These are phyloP conservation scores for Hemileccinum impolitum DNA, from an alignment of 768 basidiomycete genomes.

Conservation along the genomic window DNA sequence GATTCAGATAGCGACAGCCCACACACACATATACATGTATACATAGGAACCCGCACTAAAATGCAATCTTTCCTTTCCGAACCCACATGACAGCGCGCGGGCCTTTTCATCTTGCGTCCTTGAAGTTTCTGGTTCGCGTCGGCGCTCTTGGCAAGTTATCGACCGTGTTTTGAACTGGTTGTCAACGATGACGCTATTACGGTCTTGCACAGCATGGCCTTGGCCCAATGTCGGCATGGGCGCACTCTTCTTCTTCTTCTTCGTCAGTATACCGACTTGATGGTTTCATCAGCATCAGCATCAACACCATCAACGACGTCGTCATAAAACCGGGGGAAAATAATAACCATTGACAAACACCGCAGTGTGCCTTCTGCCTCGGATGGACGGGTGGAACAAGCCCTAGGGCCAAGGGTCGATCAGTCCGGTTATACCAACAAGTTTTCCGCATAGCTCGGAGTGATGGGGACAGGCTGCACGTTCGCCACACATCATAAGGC, in stretches of 20 bases:
- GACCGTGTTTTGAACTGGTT: background rate
- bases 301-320: too few species aligned
- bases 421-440: too few species aligned
- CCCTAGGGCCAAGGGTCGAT: too few species aligned
- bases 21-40: too few species aligned
- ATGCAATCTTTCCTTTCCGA: conserved; percentile 1
- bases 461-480: background rate
- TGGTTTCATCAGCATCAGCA: background rate
- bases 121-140: background rate
- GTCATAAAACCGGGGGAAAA: too few species aligned
- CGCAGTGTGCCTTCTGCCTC: too few species aligned
- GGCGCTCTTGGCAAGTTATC: background rate
- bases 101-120: background rate
- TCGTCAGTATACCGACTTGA: background rate
- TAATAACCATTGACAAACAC: too few species aligned
- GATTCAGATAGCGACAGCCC: background rate
- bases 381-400: too few species aligned
- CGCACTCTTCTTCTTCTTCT: background rate
- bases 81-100: too few species aligned
- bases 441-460: conserved; percentile 7
- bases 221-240: background rate
- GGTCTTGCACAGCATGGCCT: background rate
- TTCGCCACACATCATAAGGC: background rate
- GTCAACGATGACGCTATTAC: conserved; percentile 1
- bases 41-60: conserved; percentile 6